Evolutionary conservation across 148 eudicot species (phyloP), one percentile per base, ranked within the genome.

Genomic region (Rhododendron mucronatum): DNA sequence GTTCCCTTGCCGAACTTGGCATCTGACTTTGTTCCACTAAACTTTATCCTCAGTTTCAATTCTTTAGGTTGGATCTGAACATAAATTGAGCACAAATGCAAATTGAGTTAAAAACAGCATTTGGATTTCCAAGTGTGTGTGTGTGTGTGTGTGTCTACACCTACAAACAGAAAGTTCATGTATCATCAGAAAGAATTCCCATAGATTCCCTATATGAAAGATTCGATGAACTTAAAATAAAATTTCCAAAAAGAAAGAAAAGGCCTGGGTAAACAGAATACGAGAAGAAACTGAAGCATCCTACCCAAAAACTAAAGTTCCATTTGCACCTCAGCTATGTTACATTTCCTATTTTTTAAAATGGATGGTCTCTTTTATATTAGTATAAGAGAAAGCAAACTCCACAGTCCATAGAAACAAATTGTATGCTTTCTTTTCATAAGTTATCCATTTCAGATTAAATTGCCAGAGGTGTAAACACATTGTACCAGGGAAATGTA

Each of bases 1-100:
- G 91, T 73, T 84, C 92, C 93, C 37, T 81, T 37, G 26, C 13
- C 33, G 87, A 89, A 91, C 5, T 44, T 89, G 45, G 85, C 59
- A 5, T 13, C 78, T 51, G 75, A 50, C 67, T 14, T 35, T 80
- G 55, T 83, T 79, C 84, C 84, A 13, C 79, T 83, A 44, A 61
- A 89, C 53, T 85, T 89, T 23, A 89, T 86, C 86, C 77, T 87
- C 30, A 87, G 20, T 76, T 87, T 87, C 15, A 76, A 7, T 74
- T 51, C 85, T 84, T 53, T 80, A 1, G 82, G 85, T 78, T 76
- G 77, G 47, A 44, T 67, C 21, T 59, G 26, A 37, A 76, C 10
- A 11, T 20, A 77, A 44, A 77, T 20, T 77, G 50, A 77, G 51
- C 50, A 77, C 80, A 21, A 23, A 41, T 21, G 23, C n/a, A 41